These are phyloP conservation scores for Xylaria sp. DNA, from an alignment of 2,329 filamentous ascomycete species.

Conservation along the genomic window DNA sequence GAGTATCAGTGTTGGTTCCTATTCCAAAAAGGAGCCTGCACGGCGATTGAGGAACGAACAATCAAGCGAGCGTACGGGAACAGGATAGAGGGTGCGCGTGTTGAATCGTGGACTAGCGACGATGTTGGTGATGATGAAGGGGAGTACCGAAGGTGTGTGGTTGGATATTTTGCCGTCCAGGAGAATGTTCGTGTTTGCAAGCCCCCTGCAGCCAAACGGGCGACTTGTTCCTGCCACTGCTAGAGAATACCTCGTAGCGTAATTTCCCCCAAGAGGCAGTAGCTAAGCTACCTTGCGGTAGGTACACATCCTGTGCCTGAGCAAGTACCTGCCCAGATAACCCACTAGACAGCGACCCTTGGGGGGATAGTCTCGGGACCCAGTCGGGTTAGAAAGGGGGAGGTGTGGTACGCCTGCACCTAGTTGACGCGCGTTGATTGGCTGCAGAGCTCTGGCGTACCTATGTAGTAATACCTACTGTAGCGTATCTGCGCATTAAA, in stretches of 20 bases:
- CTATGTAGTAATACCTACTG: no score
- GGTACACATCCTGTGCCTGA: background rate
- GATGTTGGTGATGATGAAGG: conserved; percentile 13
- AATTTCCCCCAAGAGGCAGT: conserved; percentile 52
- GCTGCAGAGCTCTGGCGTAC: conserved; percentile 20
- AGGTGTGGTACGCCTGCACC: conserved; percentile 31
- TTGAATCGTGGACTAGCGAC: conserved; percentile 17
- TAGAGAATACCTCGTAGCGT: conserved; percentile 43
- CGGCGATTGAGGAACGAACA: conserved; percentile 39
- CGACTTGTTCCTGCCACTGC: conserved; percentile 41
- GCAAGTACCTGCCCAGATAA: background rate
- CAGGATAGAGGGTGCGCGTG: conserved; percentile 9
- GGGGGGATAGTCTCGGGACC: background rate
- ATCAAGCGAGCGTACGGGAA: conserved; percentile 32
- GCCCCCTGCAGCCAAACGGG: conserved; percentile 34
- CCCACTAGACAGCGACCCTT: background rate
- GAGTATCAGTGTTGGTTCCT: conserved; percentile 40
- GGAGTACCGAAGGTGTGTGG: conserved; percentile 20
- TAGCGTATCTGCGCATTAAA: conserved; percentile 28
- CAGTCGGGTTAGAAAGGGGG: conserved; percentile 35
- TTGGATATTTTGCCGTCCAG: conserved; percentile 37
- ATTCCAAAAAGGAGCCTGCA: conserved; percentile 47
- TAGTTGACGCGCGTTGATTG: conserved; percentile 34
- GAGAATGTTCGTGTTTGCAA: conserved; percentile 36
- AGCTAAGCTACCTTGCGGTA: conserved; percentile 5